Percentiles rank a stretch among this genome's conserved stretches.
Conservation (phyloP, 2,329 filamentous ascomycete genomes). For the Dissoconium aciculare region DNA sequence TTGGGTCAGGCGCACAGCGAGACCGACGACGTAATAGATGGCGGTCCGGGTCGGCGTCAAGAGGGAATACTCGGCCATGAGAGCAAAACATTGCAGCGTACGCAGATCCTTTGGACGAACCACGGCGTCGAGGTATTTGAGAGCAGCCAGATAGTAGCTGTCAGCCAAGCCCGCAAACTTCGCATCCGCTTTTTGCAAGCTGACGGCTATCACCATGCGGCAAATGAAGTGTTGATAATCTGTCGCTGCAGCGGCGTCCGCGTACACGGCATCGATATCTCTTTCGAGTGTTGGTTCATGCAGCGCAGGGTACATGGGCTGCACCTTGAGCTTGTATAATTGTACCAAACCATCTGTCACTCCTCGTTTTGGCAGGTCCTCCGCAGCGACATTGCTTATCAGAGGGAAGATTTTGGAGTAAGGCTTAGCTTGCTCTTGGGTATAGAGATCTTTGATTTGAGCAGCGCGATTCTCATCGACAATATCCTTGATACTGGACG, state of each 20-base stretch:
- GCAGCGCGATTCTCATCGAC: slow-evolving; percentile 59
- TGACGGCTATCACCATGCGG: slow-evolving; percentile 86
- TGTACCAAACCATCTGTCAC: slow-evolving; percentile 68
- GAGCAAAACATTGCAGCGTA: slow-evolving; percentile 73
- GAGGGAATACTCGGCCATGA: slow-evolving; percentile 84
- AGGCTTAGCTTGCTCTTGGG: slow-evolving; percentile 49
- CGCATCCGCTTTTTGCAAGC: slow-evolving; percentile 77
- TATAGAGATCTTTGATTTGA: slow-evolving; percentile 53
- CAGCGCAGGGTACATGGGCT: slow-evolving; percentile 73
- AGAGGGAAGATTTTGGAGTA: slow-evolving; percentile 76
- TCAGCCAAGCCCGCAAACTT: slow-evolving; percentile 89
- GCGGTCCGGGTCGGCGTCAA: slow-evolving; percentile 83
- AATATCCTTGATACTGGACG: slow-evolving; percentile 80
- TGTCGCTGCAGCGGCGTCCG: slow-evolving; percentile 40
- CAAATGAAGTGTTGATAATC: slow-evolving; percentile 77
- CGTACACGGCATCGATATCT: slow-evolving; percentile 69
- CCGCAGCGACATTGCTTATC: slow-evolving; percentile 70
- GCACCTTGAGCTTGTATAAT: slow-evolving; percentile 76
- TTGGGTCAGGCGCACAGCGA: slow-evolving; percentile 76
- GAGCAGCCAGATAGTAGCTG: slow-evolving; percentile 82
- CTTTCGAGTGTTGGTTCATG: slow-evolving; percentile 66
- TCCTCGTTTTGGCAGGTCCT: slow-evolving; percentile 55
- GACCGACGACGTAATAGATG: slow-evolving; percentile 82
- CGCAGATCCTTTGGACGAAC: slow-evolving; percentile 78
- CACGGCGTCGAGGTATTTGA: slow-evolving; percentile 68